phyloP scores from a whole-genome alignment of 1,284 basidiomycete genomes.

The Sanghuangporus baumii region DNA sequence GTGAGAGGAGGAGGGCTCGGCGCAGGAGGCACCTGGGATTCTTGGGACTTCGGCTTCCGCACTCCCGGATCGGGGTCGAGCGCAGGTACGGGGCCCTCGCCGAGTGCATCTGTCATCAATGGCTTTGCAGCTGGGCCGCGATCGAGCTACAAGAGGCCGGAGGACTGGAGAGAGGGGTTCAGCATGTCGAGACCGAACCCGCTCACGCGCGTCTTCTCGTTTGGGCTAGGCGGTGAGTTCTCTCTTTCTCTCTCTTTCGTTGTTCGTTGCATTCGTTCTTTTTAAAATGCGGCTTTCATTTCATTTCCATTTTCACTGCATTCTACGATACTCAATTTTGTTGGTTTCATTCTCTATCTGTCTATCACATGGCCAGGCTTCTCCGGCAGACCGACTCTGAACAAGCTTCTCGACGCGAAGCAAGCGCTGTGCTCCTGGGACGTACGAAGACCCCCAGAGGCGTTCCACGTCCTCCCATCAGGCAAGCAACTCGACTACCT shows the following conservation, averaged over 20 bases:
- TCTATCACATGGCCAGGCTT: neutral
- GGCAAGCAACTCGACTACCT: slow-evolving; percentile 2
- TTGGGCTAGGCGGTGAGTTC: slow-evolving; percentile 10
- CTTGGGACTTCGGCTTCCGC: too few species aligned
- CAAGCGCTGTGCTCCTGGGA: slow-evolving; percentile 9
- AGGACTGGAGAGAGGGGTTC: slow-evolving; percentile 14
- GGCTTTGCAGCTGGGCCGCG: slow-evolving; percentile 8
- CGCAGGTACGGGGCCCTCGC: neutral
- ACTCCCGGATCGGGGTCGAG: too few species aligned
- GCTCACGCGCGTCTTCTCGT: slow-evolving; percentile 7
- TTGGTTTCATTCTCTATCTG: neutral
- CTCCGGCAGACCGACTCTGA: neutral
- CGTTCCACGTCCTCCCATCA: slow-evolving; percentile 2
- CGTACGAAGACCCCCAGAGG: slow-evolving; percentile 5
- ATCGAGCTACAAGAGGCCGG: slow-evolving; percentile 8
- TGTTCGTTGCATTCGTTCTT: neutral
- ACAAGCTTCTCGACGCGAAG: slow-evolving; percentile 10
- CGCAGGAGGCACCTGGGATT: neutral
- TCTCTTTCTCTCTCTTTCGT: neutral
- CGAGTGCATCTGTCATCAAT: neutral
- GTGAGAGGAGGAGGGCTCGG: neutral
- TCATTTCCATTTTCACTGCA: neutral
- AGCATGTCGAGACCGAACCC: neutral
- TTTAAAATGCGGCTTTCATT: neutral
- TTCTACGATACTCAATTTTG: neutral